phyloP scores from a whole-genome alignment of 495 filamentous ascomycete genomes.

The Penicillium flavigenum region DNA sequence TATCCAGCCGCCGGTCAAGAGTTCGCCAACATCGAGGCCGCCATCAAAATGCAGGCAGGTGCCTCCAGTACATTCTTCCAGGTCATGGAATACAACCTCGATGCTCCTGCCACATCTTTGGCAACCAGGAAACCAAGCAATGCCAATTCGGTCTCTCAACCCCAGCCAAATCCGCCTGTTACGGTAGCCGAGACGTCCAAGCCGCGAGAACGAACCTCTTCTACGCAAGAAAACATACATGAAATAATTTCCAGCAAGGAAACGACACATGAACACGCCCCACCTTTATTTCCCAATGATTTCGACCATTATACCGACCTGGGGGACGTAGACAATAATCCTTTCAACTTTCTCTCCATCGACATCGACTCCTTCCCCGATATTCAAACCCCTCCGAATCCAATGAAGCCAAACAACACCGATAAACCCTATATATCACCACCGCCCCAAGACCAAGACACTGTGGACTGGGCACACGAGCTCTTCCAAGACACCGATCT shows the following conservation, averaged over 20 bases:
- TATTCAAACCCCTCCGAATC: constrained; percentile 9
- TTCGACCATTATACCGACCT: constrained; percentile 30
- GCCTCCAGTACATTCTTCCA: constrained; percentile 34
- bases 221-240: constrained; percentile 3
- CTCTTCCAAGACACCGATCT: constrained; percentile 31
- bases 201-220: constrained; percentile 1
- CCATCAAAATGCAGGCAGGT: constrained; percentile 56
- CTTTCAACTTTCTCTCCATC: constrained; percentile 25
- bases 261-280: constrained; percentile 17
- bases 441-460: constrained; percentile 20
- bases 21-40: constrained; percentile 75
- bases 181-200: background rate
- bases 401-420: background rate
- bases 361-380: constrained; percentile 34
- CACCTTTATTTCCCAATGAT: constrained; percentile 28
- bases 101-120: constrained; percentile 15
- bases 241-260: constrained; percentile 6
- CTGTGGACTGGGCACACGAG: constrained; percentile 40
- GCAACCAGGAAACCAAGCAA: constrained; percentile 23
- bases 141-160: constrained; percentile 12
- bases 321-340: constrained; percentile 15
- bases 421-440: constrained; percentile 15
- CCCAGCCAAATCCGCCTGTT: constrained; percentile 4
- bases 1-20: constrained; percentile 83
- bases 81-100: constrained; percentile 39